Conservation (phyloP, 345 rosid species). For the Bretschneidera sinensis region DNA sequence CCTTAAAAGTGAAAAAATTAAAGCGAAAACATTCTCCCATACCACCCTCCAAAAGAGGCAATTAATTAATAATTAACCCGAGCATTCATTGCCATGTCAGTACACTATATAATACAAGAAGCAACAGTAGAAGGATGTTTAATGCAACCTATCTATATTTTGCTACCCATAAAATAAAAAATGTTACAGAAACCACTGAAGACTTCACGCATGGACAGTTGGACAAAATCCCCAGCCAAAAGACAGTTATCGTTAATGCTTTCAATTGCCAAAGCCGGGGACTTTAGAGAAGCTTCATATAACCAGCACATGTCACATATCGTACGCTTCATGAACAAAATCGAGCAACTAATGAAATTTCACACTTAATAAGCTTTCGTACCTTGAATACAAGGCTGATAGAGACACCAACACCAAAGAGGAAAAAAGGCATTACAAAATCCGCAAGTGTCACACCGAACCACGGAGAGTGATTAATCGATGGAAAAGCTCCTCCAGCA, state of each 20-base stretch:
- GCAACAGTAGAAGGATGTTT: not conserved
- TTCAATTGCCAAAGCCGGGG: not conserved
- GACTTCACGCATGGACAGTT: no score
- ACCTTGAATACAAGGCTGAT: slow-evolving; percentile 46
- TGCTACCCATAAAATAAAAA: not conserved
- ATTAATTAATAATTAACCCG: no score
- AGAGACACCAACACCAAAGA: slow-evolving; percentile 52
- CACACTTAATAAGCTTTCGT: slow-evolving; percentile 2
- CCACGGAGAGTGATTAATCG: slow-evolving; percentile 63
- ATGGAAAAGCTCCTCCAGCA: slow-evolving; percentile 59
- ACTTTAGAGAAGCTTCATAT: no score
- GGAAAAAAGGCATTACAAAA: slow-evolving; percentile 63
- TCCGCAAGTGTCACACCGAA: slow-evolving; percentile 53
- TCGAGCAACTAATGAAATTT: not conserved
- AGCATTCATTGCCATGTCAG: not conserved
- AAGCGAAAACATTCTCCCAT: no score
- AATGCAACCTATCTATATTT: not conserved
- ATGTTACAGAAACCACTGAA: not conserved
- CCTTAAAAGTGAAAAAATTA: no score
- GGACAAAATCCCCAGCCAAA: no score
- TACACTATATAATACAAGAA: not conserved
- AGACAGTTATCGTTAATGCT: not conserved
- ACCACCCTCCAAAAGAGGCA: no score
- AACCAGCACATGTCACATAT: no score
- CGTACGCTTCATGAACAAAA: no score